Evolutionary conservation across 2,329 filamentous ascomycete species (phyloP), one percentile per base, ranked within the genome.

Genomic region (Colletotrichum lentis): DNA sequence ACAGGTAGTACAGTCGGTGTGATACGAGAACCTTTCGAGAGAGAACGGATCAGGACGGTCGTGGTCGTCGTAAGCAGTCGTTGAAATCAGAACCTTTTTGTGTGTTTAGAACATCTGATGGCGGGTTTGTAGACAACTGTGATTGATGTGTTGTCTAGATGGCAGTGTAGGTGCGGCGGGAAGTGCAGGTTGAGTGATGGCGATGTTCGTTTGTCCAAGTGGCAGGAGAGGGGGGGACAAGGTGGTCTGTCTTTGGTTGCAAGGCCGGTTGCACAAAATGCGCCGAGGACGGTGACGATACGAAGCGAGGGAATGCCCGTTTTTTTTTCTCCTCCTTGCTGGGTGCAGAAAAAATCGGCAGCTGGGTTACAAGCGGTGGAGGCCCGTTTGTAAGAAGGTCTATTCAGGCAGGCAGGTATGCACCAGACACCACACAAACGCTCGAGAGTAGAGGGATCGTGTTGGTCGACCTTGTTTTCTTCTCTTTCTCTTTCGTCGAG

Each of bases 271-370:
- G 62, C 62, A 69, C 62, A 50, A 69, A 60, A 52, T 55, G 55
- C 50, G 55, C 66, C 55, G 62, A 69, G 62, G 55, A 68, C 50
- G 55, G 44, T 65, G 65, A 65, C 55, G 62, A 57, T 69, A n/a
- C 24, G 50, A 69, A 69, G 66, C 62, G 66, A 69, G 62, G 64
- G 66, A 66, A 65, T 68, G 62, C 55, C 62, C 56, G 55, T 68
- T 53, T 58, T 27, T 68, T 53, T 58, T 27, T 68, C 24, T 24
- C 4, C 24, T 53, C 16, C 27, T 31, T 31, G 27, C 7, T 56
- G 16, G 18, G 35, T 55, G 31, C 54, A 52, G 54, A 55, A 53
- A 60, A 55, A 53, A 60, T 64, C 31, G 50, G 56, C 55, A 57
- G 62, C 55, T 68, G 62, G 56, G 62, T 67, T 56, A 68, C 66